phyloP scores from a whole-genome alignment of 331 rosid species.

The Rosa hybrid region DNA sequence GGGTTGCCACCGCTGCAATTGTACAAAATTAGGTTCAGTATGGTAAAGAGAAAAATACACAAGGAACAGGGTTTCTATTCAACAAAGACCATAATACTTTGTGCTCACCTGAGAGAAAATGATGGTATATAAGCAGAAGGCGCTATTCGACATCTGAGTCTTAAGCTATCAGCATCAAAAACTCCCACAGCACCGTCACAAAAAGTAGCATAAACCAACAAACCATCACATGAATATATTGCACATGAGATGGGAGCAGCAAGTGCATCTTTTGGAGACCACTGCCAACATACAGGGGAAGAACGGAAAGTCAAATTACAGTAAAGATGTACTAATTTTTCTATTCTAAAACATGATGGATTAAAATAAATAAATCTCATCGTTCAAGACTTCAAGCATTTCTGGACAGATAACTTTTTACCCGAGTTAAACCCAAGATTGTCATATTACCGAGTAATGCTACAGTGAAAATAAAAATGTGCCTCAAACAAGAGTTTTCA shows the following conservation, averaged over 20 bases:
- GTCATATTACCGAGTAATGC: not conserved
- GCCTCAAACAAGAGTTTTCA: not conserved
- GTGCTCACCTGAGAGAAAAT: slow-evolving; percentile 33
- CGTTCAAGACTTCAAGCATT: not conserved
- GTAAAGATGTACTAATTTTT: not conserved
- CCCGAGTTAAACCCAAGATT: not conserved
- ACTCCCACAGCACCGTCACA: slow-evolving; percentile 47
- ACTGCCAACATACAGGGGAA: slow-evolving; percentile 25
- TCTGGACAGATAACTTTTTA: not conserved
- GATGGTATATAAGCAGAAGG: slow-evolving; percentile 45
- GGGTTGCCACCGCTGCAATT: slow-evolving; percentile 22
- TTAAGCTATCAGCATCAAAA: slow-evolving; percentile 41
- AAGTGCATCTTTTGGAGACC: slow-evolving; percentile 41
- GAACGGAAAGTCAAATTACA: not conserved
- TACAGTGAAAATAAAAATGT: not conserved
- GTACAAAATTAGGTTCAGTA: not conserved
- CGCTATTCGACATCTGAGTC: slow-evolving; percentile 45
- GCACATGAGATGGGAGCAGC: slow-evolving; percentile 46
- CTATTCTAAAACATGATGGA: not conserved
- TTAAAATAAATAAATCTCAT: too few species aligned
- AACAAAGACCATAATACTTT: not conserved
- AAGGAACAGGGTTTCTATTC: not conserved
- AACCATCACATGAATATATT: slow-evolving; percentile 47
- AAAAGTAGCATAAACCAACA: slow-evolving; percentile 38
- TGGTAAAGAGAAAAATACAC: not conserved